A percentile compares a stretch with the other conserved stretches of the same genome.
These are phyloP conservation scores for Saccharomycopsis sp. DNA, from an alignment of 805 yeast species.

Conservation along the genomic window DNA sequence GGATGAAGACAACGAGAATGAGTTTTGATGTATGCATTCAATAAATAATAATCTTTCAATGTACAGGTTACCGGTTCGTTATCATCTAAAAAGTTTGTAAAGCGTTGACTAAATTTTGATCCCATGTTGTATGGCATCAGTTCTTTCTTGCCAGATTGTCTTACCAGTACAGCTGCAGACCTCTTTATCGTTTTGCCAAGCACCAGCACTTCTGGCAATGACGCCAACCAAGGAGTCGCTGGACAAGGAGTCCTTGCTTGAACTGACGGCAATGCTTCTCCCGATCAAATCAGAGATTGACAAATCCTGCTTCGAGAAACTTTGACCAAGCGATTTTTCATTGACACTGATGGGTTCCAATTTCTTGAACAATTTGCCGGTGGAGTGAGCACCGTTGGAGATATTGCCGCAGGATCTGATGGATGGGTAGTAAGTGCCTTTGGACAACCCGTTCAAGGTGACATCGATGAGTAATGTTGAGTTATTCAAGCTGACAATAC, in stretches of 20 bases:
- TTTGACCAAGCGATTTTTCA: conserved; percentile 15
- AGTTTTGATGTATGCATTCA: no score
- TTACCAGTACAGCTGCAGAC: conserved; percentile 94
- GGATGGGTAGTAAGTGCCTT: conserved; percentile 60
- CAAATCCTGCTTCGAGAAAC: conserved; percentile 25
- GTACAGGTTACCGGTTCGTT: no score
- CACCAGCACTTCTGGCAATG: conserved; percentile 92
- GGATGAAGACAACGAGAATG: not conserved
- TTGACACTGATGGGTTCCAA: conserved; percentile 30
- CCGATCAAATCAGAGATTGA: conserved; percentile 60
- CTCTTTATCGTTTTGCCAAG: conserved; percentile 90
- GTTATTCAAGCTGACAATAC: conserved; percentile 62
- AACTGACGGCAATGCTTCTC: conserved; percentile 37
- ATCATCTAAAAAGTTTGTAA: no score
- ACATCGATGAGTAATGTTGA: conserved; percentile 60
- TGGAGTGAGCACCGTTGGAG: conserved; percentile 58
- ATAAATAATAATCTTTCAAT: no score
- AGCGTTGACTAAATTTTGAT: conserved; percentile 26
- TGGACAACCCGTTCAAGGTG: conserved; percentile 58
- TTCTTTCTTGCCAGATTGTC: conserved; percentile 91
- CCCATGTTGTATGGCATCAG: conserved; percentile 62
- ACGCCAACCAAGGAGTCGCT: conserved; percentile 64
- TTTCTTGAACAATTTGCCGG: conserved; percentile 45
- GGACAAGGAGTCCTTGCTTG: conserved; percentile 20
- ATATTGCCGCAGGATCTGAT: conserved; percentile 69